A percentile compares a stretch with the other conserved stretches of the same genome.
phyloP scores from a whole-genome alignment of 1,139 yeast genomes.

The Suhomyces chickasaworum region DNA sequence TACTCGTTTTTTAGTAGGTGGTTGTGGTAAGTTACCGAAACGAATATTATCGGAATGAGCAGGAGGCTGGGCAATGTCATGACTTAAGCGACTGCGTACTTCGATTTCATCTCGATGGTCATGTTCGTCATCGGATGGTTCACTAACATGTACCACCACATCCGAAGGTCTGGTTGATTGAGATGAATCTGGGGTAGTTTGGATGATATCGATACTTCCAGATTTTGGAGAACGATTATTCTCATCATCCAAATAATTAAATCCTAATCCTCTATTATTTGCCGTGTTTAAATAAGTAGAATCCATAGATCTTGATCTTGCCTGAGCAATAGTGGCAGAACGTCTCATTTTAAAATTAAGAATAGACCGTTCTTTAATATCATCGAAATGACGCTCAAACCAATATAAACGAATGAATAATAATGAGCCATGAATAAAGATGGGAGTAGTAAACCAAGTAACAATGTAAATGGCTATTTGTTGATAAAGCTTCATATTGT shows the following conservation, averaged over 20 bases:
- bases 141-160: slow-evolving; percentile 37
- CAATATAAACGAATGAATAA: slow-evolving; percentile 82
- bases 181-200: slow-evolving; percentile 22
- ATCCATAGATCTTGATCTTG: slow-evolving; percentile 44
- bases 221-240: not conserved
- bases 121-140: slow-evolving; percentile 32
- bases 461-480: slow-evolving; percentile 66
- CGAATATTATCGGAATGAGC: slow-evolving; percentile 28
- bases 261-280: slow-evolving; percentile 40
- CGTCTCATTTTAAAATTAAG: slow-evolving; percentile 78
- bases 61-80: slow-evolving; percentile 6
- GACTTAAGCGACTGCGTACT: slow-evolving; percentile 32
- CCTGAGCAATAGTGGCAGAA: slow-evolving; percentile 71
- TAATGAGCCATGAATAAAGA: slow-evolving; percentile 80
- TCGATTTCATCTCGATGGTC: too few relatives aligned
- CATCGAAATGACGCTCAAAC: slow-evolving; percentile 86
- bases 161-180: slow-evolving; percentile 12
- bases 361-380: slow-evolving; percentile 74
- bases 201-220: slow-evolving; percentile 6
- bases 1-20: slow-evolving; percentile 28
- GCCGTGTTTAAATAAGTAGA: slow-evolving; percentile 40
- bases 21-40: slow-evolving; percentile 45
- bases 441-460: slow-evolving; percentile 78
- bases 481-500: slow-evolving; percentile 66
- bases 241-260: slow-evolving; percentile 7